Conservation (phyloP, 2,329 filamentous ascomycete genomes). For the Penicillium polonicum region DNA sequence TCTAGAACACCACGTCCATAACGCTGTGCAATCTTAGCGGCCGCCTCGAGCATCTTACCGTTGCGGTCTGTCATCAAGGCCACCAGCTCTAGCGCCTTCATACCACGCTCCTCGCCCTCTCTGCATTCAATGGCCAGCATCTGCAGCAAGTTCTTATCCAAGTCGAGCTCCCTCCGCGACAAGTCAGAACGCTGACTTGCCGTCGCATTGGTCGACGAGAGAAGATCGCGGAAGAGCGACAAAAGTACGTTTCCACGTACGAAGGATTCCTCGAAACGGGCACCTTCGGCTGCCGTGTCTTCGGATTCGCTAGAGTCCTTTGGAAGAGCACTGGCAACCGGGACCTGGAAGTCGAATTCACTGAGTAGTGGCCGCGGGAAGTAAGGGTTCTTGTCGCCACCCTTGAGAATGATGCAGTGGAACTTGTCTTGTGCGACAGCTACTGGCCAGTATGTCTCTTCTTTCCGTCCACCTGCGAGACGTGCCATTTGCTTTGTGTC, state of each 20-base stretch:
- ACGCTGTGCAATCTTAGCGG: conserved; percentile 80
- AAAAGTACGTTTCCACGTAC: conserved; percentile 71
- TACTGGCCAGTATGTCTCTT: conserved; percentile 91
- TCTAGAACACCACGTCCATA: conserved; percentile 78
- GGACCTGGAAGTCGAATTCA: conserved; percentile 90
- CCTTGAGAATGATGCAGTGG: conserved; percentile 98
- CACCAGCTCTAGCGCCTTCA: conserved; percentile 92
- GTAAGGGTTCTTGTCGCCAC: conserved; percentile 87
- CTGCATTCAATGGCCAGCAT: conserved; percentile 86
- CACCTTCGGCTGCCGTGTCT: conserved; percentile 38
- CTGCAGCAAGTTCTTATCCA: conserved; percentile 88
- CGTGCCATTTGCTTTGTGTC: conserved; percentile 84
- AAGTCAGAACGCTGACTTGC: conserved; percentile 66
- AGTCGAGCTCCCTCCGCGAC: conserved; percentile 71
- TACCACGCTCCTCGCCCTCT: conserved; percentile 87
- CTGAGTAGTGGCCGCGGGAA: conserved; percentile 86
- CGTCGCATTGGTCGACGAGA: conserved; percentile 65
- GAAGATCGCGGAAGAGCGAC: conserved; percentile 71
- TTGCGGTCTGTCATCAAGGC: conserved; percentile 77
- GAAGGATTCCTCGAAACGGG: conserved; percentile 73
- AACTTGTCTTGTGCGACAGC: conserved; percentile 89
- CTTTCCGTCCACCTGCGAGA: conserved; percentile 78
- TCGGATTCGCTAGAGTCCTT: conserved; percentile 38
- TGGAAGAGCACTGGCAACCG: conserved; percentile 61
- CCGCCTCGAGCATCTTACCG: conserved; percentile 88